Base-by-base conservation (phyloP, 345 rosid species). In the Arabidopsis arenosa region DNA sequence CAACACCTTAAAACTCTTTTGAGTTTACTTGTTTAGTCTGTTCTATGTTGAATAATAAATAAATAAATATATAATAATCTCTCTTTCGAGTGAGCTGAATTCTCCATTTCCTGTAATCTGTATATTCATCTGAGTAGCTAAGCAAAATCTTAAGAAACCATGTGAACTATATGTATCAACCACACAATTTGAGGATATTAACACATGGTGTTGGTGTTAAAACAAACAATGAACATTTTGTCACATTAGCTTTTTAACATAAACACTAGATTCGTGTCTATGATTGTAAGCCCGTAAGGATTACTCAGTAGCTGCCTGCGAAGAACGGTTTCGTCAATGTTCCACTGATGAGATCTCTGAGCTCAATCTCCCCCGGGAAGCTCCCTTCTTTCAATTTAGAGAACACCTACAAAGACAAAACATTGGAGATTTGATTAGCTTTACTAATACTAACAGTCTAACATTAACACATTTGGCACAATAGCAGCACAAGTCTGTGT, bases 361-460 rank as follows among this genome's bases (percentile, higher is more conserved):
- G 58, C 75, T 92, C 96, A 9, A 90, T 88, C 78, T 89, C 93
- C 7, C 93, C 92, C 0, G 92, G 93, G 69, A 88, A 89, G 53
- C 96, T 85, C 62, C 84, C 90, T 80, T 84, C 89, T 79, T 78
- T 81, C 76, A 85, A 80, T 70, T 92, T 92, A n/a, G 96, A 92
- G 82, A 83, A 90, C 60, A 88, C 89, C 96, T 90, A 68, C 15
- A 71, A 69, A 72, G 26, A 30, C 3, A 15, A 40, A 55, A 69
- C 52, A 61, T 61, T 0, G 5, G 23, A 71, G 23, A 71, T 33
- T 15, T 0, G n/a, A 9, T 54, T 8, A 68, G 63, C 70, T 44
- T 63, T 45, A 47, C 41, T 14, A 39, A 28, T 40, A 23, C 26
- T 23, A 23, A 21, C 23, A 21, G 23, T 21, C 23, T 21, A 21